These are phyloP conservation scores for Salvia rosmarinus DNA, from an alignment of 257 asterid genomes.

Conservation along the genomic window DNA sequence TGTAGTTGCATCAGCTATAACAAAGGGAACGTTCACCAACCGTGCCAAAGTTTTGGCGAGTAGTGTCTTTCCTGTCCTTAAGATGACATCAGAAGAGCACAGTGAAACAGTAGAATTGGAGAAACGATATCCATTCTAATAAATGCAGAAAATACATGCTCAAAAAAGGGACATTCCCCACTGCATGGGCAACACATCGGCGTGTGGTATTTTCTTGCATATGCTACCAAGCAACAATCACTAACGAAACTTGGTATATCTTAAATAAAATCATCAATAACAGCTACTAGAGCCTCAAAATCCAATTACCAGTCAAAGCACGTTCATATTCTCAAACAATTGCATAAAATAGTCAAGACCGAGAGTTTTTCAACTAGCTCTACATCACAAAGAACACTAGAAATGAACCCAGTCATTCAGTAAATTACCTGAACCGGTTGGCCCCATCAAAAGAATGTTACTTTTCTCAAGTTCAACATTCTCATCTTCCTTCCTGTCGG, in stretches of 20 bases:
- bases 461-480: constrained; percentile 95
- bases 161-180: not conserved
- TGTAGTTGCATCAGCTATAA: constrained; percentile 97
- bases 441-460: constrained; percentile 98
- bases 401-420: constrained; percentile 31
- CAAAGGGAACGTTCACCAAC: constrained; percentile 95
- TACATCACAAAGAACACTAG: not conserved
- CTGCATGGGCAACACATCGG: too few relatives aligned
- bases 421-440: constrained; percentile 98
- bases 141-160: constrained; percentile 24
- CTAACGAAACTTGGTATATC: not conserved
- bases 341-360: constrained; percentile 13
- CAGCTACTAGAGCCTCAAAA: constrained; percentile 18
- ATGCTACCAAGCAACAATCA: constrained; percentile 26
- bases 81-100: constrained; percentile 52
- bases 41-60: constrained; percentile 99
- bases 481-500: constrained; percentile 64
- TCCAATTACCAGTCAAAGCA: constrained; percentile 10
- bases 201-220: too few relatives aligned
- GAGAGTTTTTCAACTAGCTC: not conserved
- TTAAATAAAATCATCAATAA: not conserved
- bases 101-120: constrained; percentile 59
- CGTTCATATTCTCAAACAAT: constrained; percentile 15
- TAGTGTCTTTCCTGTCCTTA: constrained; percentile 99
- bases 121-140: constrained; percentile 8